Evolutionary conservation across 805 yeast species (phyloP).

Genomic region (Priceomyces medius): DNA sequence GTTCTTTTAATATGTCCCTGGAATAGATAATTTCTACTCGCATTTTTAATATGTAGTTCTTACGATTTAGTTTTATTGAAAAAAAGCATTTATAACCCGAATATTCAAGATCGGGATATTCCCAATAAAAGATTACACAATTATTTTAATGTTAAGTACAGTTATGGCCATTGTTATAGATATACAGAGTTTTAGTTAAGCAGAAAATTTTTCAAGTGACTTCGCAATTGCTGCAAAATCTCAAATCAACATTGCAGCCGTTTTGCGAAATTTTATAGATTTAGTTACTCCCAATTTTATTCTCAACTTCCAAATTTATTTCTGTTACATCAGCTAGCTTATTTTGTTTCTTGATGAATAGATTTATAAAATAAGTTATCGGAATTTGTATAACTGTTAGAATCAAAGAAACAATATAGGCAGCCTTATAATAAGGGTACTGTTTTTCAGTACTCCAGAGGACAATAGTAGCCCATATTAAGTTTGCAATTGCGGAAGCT

Average conservation of each 20-base stretch:
- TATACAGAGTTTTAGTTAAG: too few species aligned
- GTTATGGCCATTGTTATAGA: too few species aligned
- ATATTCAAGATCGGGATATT: too few species aligned
- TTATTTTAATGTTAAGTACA: too few species aligned
- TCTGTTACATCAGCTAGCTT: conserved; percentile 6
- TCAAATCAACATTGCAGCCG: not conserved
- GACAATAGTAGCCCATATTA: conserved; percentile 7
- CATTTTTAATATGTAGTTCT: too few species aligned
- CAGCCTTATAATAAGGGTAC: conserved; percentile 7
- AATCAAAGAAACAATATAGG: conserved; percentile 5
- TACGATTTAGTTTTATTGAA: too few species aligned
- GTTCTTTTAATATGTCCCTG: conserved; percentile 1
- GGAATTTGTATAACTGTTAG: conserved; percentile 7
- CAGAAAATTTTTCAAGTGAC: not conserved
- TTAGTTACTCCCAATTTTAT: not conserved
- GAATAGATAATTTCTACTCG: too few species aligned
- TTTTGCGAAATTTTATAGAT: too few species aligned
- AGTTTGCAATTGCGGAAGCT: conserved; percentile 7
- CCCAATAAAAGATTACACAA: too few species aligned
- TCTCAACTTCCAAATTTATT: not conserved
- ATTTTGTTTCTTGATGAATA: not conserved
- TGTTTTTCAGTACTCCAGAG: conserved; percentile 8
- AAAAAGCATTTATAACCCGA: too few species aligned
- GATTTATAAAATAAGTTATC: conserved; percentile 4
- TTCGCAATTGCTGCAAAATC: not conserved